A percentile compares a stretch with the other conserved stretches of the same genome.
phyloP scores from a whole-genome alignment of 352 stramenopile species.

The Phytophthora sp. region DNA sequence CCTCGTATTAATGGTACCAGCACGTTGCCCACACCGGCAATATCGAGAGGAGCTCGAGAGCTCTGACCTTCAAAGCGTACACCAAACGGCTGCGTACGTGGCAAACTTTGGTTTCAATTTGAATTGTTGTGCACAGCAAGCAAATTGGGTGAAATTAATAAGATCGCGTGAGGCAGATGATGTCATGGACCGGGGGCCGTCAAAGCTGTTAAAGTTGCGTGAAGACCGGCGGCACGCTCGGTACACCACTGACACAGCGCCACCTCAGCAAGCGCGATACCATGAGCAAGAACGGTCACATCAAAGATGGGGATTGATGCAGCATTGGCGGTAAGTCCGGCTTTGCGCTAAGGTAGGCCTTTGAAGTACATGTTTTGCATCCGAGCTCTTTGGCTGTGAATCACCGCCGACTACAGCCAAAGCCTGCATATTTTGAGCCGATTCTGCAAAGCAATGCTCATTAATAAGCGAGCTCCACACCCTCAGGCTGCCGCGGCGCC shows the following conservation, averaged over 20 bases:
- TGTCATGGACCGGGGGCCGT: background rate
- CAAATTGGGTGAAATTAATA: background rate
- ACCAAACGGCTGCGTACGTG: background rate
- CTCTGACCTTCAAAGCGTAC: background rate
- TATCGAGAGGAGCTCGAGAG: background rate
- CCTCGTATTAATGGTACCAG: background rate
- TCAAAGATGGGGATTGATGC: constrained; percentile 26
- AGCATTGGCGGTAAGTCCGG: constrained; percentile 23
- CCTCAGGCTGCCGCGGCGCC: constrained; percentile 3
- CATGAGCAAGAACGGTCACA: constrained; percentile 25
- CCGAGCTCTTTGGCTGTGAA: background rate
- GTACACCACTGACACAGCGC: constrained; percentile 15
- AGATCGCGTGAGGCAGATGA: constrained; percentile 20
- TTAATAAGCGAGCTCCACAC: background rate
- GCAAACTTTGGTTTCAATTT: constrained; percentile 8
- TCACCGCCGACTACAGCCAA: background rate
- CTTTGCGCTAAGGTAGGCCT: constrained; percentile 1
- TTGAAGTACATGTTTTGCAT: background rate
- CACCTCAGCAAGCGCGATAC: constrained; percentile 17
- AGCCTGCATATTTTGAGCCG: too few relatives aligned
- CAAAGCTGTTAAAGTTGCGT: constrained; percentile 3
- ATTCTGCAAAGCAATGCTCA: background rate
- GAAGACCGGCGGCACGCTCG: constrained; percentile 8
- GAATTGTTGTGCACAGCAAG: constrained; percentile 9
- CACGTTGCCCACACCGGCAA: background rate